These are phyloP conservation scores for Juncus effusus DNA, from an alignment of 176 grass and related monocot species.

Conservation along the genomic window DNA sequence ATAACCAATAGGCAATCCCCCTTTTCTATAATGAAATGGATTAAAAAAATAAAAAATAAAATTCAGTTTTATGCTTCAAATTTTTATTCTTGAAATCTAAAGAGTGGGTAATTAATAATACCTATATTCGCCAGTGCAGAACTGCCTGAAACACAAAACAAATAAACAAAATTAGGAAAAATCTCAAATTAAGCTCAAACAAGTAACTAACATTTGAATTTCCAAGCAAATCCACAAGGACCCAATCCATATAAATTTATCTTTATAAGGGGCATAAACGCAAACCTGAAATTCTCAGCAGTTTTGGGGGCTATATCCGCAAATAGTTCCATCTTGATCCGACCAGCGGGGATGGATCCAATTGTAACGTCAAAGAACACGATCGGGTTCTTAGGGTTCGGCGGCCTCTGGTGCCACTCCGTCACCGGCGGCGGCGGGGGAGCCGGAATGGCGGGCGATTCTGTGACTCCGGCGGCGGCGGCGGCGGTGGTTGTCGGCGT, in stretches of 20 bases:
- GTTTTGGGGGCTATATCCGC: constrained; percentile 81
- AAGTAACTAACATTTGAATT: background rate
- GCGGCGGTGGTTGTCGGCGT: background rate
- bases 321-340: constrained; percentile 99
- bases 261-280: background rate
- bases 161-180: constrained; percentile 12
- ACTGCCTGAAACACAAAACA: constrained; percentile 56
- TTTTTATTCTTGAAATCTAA: background rate
- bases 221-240: background rate
- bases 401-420: constrained; percentile 91
- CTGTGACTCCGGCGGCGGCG: background rate
- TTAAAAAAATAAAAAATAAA: constrained; percentile 1
- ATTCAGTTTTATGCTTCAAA: background rate
- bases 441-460: constrained; percentile 23
- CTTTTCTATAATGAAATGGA: constrained; percentile 50
- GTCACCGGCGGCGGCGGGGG: constrained; percentile 47
- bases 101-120: too few relatives aligned
- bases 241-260: background rate
- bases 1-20: constrained; percentile 55
- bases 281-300: constrained; percentile 87
- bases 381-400: constrained; percentile 86
- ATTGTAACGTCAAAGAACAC: constrained; percentile 99
- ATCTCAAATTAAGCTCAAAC: constrained; percentile 2
- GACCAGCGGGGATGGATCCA: constrained; percentile 86
- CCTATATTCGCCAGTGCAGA: constrained; percentile 98